Evolutionary conservation across 352 stramenopile genomes (phyloP).

Genomic region (Pythium oligandrum): DNA sequence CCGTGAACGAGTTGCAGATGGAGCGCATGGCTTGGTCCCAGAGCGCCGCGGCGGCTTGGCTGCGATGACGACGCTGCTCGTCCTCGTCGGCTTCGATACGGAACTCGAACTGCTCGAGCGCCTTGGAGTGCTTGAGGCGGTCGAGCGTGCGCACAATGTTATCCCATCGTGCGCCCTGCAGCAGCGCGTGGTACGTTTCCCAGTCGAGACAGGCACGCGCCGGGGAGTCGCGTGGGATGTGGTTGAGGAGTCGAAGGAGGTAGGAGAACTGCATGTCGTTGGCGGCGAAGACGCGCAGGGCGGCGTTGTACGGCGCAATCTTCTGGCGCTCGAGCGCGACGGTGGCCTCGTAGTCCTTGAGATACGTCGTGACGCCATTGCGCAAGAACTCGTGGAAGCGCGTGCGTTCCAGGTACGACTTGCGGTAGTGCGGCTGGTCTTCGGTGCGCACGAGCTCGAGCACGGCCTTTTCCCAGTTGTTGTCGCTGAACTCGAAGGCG

Average conservation of each 20-base stretch:
- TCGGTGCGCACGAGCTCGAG: slow-evolving; percentile 54
- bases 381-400: slow-evolving; percentile 42
- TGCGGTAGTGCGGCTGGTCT: slow-evolving; percentile 50
- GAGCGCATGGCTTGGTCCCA: slow-evolving; percentile 65
- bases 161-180: slow-evolving; percentile 57
- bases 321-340: slow-evolving; percentile 15
- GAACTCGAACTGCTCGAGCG: slow-evolving; percentile 28
- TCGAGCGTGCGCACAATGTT: slow-evolving; percentile 60
- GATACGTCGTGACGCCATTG: slow-evolving; percentile 29
- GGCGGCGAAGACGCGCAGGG: slow-evolving; percentile 48
- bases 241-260: slow-evolving; percentile 49
- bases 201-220: slow-evolving; percentile 47
- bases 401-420: slow-evolving; percentile 41
- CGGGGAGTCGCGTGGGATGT: slow-evolving; percentile 35
- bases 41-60: slow-evolving; percentile 32
- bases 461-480: slow-evolving; percentile 44
- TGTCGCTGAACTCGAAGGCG: slow-evolving; percentile 15
- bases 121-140: slow-evolving; percentile 46
- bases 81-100: slow-evolving; percentile 3
- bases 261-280: slow-evolving; percentile 47
- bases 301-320: slow-evolving; percentile 52
- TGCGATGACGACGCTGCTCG: slow-evolving; percentile 11
- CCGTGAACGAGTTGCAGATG: slow-evolving; percentile 52
- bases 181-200: slow-evolving; percentile 56
- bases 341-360: slow-evolving; percentile 45